Evolutionary conservation across 2,329 filamentous ascomycete genomes (phyloP).

Genomic region (Xylariomycetidae sp.): DNA sequence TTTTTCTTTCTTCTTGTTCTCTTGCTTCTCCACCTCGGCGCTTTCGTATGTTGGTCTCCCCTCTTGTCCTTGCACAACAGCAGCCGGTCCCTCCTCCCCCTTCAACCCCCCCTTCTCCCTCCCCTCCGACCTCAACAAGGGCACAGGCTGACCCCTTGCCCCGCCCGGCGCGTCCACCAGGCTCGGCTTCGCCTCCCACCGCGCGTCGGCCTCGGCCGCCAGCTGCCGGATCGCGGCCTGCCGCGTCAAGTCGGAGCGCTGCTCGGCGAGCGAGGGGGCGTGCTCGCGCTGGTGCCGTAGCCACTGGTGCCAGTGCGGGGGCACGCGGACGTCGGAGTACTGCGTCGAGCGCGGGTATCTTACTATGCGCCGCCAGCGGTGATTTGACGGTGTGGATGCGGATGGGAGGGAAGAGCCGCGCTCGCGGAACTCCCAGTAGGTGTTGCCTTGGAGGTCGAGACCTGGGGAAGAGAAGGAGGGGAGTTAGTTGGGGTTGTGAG

Average conservation of each 20-base stretch:
- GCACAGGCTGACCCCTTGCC: slow-evolving; percentile 21
- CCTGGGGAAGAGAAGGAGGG: slow-evolving; percentile 34
- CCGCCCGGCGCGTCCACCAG: slow-evolving; percentile 23
- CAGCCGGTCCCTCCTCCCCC: slow-evolving; percentile 10
- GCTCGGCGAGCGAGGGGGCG: slow-evolving; percentile 54
- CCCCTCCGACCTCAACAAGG: slow-evolving; percentile 12
- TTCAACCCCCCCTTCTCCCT: slow-evolving; percentile 6
- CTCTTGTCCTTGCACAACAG: slow-evolving; percentile 1
- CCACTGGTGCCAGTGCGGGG: slow-evolving; percentile 66
- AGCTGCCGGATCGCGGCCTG: slow-evolving; percentile 50
- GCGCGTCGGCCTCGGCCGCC: slow-evolving; percentile 57
- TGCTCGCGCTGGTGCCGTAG: slow-evolving; percentile 54
- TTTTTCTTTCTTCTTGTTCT: slow-evolving; percentile 9
- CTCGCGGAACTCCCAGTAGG: slow-evolving; percentile 65
- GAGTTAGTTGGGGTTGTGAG: too few relatives aligned
- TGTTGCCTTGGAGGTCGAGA: slow-evolving; percentile 61
- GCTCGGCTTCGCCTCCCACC: slow-evolving; percentile 58
- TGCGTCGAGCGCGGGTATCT: slow-evolving; percentile 51
- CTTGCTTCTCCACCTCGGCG: too few relatives aligned
- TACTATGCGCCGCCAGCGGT: slow-evolving; percentile 58
- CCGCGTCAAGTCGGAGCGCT: slow-evolving; percentile 47
- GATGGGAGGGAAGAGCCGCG: too few relatives aligned
- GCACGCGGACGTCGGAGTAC: slow-evolving; percentile 50
- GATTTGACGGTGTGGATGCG: too few relatives aligned
- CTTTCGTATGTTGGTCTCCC: too few relatives aligned